Percentiles rank a stretch among this genome's conserved stretches.
These are phyloP conservation scores for Debaryomyces coudertii DNA, from an alignment of 1,139 yeast species.

Conservation along the genomic window DNA sequence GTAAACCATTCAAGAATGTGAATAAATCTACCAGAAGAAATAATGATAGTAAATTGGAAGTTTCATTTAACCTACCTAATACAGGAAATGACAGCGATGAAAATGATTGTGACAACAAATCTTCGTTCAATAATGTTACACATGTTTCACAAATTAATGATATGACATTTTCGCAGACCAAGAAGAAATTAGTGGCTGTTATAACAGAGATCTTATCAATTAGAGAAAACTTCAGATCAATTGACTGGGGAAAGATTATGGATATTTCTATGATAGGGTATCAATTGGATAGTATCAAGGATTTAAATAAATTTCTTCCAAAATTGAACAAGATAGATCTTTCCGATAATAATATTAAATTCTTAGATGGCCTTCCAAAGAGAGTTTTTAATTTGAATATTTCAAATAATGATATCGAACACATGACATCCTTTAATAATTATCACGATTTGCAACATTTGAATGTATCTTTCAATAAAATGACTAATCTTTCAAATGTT, in stretches of 20 bases:
- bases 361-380: slow-evolving; percentile 51
- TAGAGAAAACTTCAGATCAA: slow-evolving; percentile 22
- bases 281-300: slow-evolving; percentile 45
- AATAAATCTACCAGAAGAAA: slow-evolving; percentile 11
- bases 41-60: slow-evolving; percentile 35
- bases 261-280: slow-evolving; percentile 39
- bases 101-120: background rate
- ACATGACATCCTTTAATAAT: slow-evolving; percentile 44
- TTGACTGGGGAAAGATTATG: slow-evolving; percentile 46
- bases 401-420: slow-evolving; percentile 41
- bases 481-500: slow-evolving; percentile 38
- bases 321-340: slow-evolving; percentile 41
- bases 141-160: slow-evolving; percentile 48
- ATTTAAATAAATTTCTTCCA: slow-evolving; percentile 49
- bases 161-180: slow-evolving; percentile 53
- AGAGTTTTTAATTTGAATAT: slow-evolving; percentile 40
- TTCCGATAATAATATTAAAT: slow-evolving; percentile 46
- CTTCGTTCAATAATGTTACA: slow-evolving; percentile 34
- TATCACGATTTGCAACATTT: slow-evolving; percentile 48
- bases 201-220: slow-evolving; percentile 48
- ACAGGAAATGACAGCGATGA: slow-evolving; percentile 14
- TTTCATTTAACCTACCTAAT: slow-evolving; percentile 46
- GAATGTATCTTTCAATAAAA: slow-evolving; percentile 41
- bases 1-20: background rate
- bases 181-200: slow-evolving; percentile 46